Evolutionary conservation across 345 rosid species (phyloP).

Genomic region (Dipteronia sinensis): DNA sequence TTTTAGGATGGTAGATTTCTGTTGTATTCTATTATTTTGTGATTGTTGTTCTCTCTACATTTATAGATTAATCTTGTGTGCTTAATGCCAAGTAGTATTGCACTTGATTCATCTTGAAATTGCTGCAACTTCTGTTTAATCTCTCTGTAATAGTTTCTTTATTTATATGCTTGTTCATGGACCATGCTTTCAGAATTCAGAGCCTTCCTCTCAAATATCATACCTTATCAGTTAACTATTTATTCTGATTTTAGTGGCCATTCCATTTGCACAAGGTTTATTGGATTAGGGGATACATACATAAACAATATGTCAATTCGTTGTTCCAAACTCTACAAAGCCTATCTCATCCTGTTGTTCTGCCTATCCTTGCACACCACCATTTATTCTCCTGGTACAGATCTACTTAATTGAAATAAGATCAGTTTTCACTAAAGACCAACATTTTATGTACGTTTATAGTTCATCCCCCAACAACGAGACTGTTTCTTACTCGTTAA

Average conservation of each 20-base stretch:
- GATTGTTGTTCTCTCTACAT: background rate
- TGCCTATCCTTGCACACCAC: background rate
- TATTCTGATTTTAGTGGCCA: background rate
- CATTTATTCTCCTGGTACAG: background rate
- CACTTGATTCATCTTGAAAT: background rate
- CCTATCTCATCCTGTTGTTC: background rate
- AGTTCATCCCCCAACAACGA: background rate
- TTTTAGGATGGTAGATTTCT: background rate
- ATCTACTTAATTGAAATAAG: background rate
- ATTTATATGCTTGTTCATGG: background rate
- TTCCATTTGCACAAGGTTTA: background rate
- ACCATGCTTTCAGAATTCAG: too few species aligned
- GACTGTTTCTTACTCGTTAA: background rate
- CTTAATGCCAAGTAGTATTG: background rate
- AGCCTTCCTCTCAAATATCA: background rate
- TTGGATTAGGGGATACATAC: too few species aligned
- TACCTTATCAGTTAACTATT: background rate
- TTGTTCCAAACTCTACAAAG: background rate
- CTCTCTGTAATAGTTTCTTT: background rate
- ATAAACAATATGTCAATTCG: background rate
- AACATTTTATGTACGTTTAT: background rate
- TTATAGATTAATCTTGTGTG: background rate
- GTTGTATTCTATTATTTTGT: background rate
- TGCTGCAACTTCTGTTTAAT: background rate
- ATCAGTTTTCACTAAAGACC: background rate